A percentile compares a stretch with the other conserved stretches of the same genome.
These are phyloP conservation scores for Pugionium cornutum DNA, from an alignment of 345 rosid species.

Conservation along the genomic window DNA sequence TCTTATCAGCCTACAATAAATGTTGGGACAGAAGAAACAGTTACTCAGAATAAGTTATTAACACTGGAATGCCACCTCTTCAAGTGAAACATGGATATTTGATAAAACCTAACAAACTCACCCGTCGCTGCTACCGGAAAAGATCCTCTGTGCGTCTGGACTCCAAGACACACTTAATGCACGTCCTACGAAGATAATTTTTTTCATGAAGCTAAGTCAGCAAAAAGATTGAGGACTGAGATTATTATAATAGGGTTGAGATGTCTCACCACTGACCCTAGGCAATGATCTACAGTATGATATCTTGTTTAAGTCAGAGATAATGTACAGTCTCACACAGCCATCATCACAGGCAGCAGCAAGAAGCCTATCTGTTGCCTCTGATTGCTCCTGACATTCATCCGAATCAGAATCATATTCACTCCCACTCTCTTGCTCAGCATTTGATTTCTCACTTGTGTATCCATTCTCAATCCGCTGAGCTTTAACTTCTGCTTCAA, in stretches of 20 bases:
- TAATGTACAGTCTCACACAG: conserved; percentile 60
- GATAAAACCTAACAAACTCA: conserved; percentile 41
- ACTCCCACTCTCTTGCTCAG: conserved; percentile 50
- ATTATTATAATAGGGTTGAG: conserved; percentile 27
- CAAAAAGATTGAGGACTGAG: not conserved
- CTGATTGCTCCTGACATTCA: conserved; percentile 42
- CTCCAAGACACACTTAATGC: conserved; percentile 77
- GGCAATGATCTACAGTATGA: conserved; percentile 72
- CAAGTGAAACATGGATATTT: not conserved
- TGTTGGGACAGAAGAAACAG: not conserved
- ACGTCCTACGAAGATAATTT: conserved; percentile 58
- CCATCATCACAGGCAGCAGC: conserved; percentile 94
- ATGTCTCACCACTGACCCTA: conserved; percentile 92
- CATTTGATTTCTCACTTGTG: conserved; percentile 41
- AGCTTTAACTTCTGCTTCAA: conserved; percentile 36
- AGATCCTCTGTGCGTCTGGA: conserved; percentile 58
- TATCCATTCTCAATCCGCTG: conserved; percentile 53
- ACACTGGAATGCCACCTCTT: not conserved
- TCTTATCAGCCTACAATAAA: conserved; percentile 65
- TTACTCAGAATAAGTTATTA: not conserved
- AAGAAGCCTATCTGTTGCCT: conserved; percentile 45
- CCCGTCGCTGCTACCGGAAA: conserved; percentile 95
- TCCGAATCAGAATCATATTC: conserved; percentile 58
- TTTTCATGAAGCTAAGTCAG: conserved; percentile 10
- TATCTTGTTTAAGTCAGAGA: conserved; percentile 58